Conservation (phyloP, 2,329 filamentous ascomycete species). For the Diaporthe ilicicola region DNA sequence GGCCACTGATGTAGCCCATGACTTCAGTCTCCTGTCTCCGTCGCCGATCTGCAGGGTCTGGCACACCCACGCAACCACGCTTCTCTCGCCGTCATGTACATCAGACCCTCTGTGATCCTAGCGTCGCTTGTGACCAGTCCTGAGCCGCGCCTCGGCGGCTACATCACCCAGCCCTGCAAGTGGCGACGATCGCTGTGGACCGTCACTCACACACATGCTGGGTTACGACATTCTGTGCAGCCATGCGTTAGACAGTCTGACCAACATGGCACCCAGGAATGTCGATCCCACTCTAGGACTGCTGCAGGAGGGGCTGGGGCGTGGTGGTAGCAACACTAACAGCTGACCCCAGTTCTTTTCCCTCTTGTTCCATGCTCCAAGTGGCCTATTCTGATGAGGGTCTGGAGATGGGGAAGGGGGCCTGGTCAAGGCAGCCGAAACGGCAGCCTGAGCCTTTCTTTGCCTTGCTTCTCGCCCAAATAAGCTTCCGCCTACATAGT, state of each 20-base stretch:
- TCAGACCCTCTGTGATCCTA: constrained; percentile 30
- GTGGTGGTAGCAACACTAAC: constrained; percentile 34
- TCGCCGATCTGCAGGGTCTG: constrained; percentile 40
- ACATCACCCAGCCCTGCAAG: constrained; percentile 34
- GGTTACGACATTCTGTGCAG: constrained; percentile 36
- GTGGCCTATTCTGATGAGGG: constrained; percentile 11
- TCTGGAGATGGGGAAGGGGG: constrained; percentile 25
- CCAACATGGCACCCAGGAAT: constrained; percentile 30
- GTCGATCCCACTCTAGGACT: constrained; percentile 36
- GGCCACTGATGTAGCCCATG: constrained; percentile 33
- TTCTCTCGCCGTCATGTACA: constrained; percentile 22
- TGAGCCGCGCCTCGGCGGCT: constrained; percentile 21
- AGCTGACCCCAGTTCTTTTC: neutral
- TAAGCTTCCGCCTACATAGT: constrained; percentile 18
- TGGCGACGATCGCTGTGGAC: constrained; percentile 32
- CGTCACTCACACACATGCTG: constrained; percentile 24
- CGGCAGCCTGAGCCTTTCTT: neutral
- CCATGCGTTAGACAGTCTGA: constrained; percentile 32
- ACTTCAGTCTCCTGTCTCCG: constrained; percentile 28
- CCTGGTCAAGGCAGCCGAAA: constrained; percentile 15
- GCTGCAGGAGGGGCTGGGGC: constrained; percentile 31
- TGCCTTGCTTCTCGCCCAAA: constrained; percentile 21
- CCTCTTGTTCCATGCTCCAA: constrained; percentile 11
- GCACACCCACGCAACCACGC: constrained; percentile 16
- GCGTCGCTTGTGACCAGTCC: constrained; percentile 27